These are phyloP conservation scores for Elsinoe ampelina DNA, from an alignment of 2,329 filamentous ascomycete species.

Conservation along the genomic window DNA sequence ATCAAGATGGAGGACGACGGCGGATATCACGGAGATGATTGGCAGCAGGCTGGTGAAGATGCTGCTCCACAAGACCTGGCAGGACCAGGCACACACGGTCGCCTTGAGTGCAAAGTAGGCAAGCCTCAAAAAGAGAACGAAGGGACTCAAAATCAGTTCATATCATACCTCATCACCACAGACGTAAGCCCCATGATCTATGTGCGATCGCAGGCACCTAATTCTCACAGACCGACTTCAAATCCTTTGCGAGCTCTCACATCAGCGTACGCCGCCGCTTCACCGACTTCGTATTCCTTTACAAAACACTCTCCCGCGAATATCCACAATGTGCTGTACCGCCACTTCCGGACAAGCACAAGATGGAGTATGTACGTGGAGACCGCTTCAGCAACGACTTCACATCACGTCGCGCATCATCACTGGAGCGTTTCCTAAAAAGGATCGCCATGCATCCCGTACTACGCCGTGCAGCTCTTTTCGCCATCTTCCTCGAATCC, in stretches of 20 bases:
- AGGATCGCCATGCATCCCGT: conserved; percentile 82
- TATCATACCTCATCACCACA: conserved; percentile 90
- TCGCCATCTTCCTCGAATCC: conserved; percentile 86
- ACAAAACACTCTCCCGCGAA: conserved; percentile 77
- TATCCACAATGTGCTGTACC: conserved; percentile 89
- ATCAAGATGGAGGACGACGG: conserved; percentile 35
- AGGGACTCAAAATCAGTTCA: conserved; percentile 90
- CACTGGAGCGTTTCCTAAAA: conserved; percentile 80
- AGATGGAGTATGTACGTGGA: conserved; percentile 96
- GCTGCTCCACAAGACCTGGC: conserved; percentile 50
- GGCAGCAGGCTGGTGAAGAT: conserved; percentile 47
- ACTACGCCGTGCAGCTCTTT: conserved; percentile 68
- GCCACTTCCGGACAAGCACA: conserved; percentile 94
- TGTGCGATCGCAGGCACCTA: background rate
- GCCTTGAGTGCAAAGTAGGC: conserved; percentile 73
- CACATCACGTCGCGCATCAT: conserved; percentile 77
- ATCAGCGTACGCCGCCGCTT: conserved; percentile 81
- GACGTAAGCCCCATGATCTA: conserved; percentile 46
- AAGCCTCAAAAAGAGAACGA: conserved; percentile 90
- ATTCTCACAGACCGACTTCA: conserved; percentile 68
- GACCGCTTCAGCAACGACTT: conserved; percentile 94
- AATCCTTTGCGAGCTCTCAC: conserved; percentile 75
- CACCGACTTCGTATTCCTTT: conserved; percentile 95
- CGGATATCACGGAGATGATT: conserved; percentile 74
- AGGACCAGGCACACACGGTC: conserved; percentile 58